These are phyloP conservation scores for Ceratobasidium sp. DNA, from an alignment of 1,284 basidiomycete species.

Conservation along the genomic window DNA sequence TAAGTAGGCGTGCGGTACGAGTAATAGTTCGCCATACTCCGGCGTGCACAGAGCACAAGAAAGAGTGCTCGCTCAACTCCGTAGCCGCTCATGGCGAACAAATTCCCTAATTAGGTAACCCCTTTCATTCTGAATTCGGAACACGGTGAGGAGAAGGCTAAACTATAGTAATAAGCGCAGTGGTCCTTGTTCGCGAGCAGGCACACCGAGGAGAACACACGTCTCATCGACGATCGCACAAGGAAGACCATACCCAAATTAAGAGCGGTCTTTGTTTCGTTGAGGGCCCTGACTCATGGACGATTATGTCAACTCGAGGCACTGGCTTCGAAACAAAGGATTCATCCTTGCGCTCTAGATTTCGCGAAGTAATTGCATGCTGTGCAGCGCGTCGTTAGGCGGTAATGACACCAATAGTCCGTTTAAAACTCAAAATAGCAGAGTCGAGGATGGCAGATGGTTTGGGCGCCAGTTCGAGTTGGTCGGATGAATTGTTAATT, in stretches of 20 bases:
- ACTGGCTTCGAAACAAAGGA: slow-evolving; percentile 14
- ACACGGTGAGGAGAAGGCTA: slow-evolving; percentile 20
- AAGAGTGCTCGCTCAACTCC: slow-evolving; percentile 28
- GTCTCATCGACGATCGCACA: slow-evolving; percentile 11
- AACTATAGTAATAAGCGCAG: neutral
- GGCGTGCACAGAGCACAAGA: slow-evolving; percentile 16
- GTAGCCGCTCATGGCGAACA: slow-evolving; percentile 1
- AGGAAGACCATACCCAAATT: slow-evolving; percentile 32
- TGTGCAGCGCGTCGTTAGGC: neutral
- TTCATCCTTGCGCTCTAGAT: neutral
- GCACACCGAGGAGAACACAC: neutral
- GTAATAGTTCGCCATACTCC: slow-evolving; percentile 2
- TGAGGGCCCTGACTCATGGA: neutral
- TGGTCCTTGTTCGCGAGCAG: slow-evolving; percentile 23
- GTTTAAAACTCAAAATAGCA: no score
- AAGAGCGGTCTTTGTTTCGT: slow-evolving; percentile 27
- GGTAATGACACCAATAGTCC: neutral
- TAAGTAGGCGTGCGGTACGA: slow-evolving; percentile 17
- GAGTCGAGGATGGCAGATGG: neutral
- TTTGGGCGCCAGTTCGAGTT: no score
- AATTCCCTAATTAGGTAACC: neutral
- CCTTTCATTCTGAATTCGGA: slow-evolving; percentile 30
- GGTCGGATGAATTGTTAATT: neutral
- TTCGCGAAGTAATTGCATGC: neutral
- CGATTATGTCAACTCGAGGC: slow-evolving; percentile 14